These are phyloP conservation scores for Bacidia rubella DNA, from an alignment of 495 filamentous ascomycete genomes.

Conservation along the genomic window DNA sequence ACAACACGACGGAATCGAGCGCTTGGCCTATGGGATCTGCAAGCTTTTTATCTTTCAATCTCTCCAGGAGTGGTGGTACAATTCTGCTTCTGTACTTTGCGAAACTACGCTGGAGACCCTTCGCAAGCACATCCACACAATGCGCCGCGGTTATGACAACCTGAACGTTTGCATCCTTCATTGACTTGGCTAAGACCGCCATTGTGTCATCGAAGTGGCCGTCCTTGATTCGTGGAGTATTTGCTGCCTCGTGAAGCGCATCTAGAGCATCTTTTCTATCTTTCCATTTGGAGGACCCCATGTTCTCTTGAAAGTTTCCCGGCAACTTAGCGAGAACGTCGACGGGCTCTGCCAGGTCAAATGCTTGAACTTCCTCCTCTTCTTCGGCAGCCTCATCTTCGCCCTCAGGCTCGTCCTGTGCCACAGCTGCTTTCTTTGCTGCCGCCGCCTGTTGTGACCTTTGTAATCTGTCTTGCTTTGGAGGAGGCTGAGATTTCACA, in stretches of 20 bases:
- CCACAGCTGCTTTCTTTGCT: constrained; percentile 49
- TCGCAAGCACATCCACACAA: constrained; percentile 84
- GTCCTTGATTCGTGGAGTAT: constrained; percentile 87
- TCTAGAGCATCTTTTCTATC: constrained; percentile 93
- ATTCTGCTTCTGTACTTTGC: constrained; percentile 66
- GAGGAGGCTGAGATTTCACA: constrained; percentile 71
- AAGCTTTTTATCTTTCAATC: constrained; percentile 96
- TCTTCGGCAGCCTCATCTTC: constrained; percentile 50
- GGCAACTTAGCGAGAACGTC: constrained; percentile 79
- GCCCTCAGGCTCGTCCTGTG: constrained; percentile 40
- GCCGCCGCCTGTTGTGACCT: constrained; percentile 76
- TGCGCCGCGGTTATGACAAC: constrained; percentile 90
- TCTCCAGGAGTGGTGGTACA: constrained; percentile 79
- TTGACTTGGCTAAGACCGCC: constrained; percentile 72
- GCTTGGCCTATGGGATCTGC: constrained; percentile 76
- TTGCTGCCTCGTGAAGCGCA: constrained; percentile 58
- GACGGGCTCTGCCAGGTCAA: constrained; percentile 82
- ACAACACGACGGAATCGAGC: constrained; percentile 70
- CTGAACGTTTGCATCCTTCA: constrained; percentile 97
- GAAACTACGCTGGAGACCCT: constrained; percentile 68
- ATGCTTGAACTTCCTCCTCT: constrained; percentile 57
- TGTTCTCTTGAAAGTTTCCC: constrained; percentile 62
- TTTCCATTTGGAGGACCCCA: constrained; percentile 92
- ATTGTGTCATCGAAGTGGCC: constrained; percentile 75
- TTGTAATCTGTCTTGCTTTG: constrained; percentile 85